Evolutionary conservation across 169 alveolate species (phyloP).

Genomic region (Eimeria mitis): DNA sequence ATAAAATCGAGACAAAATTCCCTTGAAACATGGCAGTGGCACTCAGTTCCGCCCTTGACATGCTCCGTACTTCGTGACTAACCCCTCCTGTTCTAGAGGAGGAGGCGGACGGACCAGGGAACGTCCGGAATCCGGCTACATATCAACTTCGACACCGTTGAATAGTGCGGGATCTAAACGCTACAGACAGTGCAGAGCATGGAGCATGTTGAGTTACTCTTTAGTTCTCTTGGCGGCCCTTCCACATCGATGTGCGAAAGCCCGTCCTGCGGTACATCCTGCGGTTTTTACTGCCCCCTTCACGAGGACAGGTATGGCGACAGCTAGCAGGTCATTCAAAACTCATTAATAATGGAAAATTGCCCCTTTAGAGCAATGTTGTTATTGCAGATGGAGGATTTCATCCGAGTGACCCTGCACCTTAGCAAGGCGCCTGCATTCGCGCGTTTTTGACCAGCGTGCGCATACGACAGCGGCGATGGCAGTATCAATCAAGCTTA

Average conservation of each 20-base stretch:
- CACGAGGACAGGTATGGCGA: neutral
- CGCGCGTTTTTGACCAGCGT: neutral
- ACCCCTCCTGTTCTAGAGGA: neutral
- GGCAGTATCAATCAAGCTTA: neutral
- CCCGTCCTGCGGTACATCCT: neutral
- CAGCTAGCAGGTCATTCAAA: neutral
- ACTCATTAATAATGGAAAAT: neutral
- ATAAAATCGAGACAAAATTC: neutral
- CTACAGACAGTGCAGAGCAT: neutral
- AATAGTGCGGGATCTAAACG: neutral
- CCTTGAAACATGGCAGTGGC: neutral
- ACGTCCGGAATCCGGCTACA: neutral
- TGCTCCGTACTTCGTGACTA: neutral
- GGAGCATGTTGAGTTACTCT: neutral
- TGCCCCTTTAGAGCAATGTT: neutral
- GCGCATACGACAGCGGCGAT: neutral
- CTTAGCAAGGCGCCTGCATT: neutral
- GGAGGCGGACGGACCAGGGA: neutral
- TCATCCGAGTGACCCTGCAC: constrained; percentile 48
- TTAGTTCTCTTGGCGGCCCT: neutral
- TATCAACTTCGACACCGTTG: neutral
- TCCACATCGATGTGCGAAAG: neutral
- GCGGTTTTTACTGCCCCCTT: constrained; percentile 1
- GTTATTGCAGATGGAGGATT: neutral
- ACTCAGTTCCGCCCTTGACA: neutral